These are phyloP conservation scores for Ceratocystis eucalypticola DNA, from an alignment of 2,329 filamentous ascomycete genomes.

Conservation along the genomic window DNA sequence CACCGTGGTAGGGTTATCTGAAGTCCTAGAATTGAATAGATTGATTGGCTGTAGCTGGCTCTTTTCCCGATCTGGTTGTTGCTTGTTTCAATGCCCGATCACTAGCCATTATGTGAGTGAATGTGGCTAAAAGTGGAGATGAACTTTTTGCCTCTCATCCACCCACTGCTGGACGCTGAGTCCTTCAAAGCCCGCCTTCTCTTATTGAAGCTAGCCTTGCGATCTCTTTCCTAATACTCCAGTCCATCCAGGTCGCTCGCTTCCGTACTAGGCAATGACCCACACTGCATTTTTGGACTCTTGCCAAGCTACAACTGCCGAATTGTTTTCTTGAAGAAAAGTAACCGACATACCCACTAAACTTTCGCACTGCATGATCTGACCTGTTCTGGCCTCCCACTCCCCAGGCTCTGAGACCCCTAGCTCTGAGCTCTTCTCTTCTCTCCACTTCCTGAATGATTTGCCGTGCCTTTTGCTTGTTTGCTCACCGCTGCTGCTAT, in stretches of 20 bases:
- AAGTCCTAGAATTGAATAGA: too few species aligned
- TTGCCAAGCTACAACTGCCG: background rate
- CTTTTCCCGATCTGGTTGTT: background rate
- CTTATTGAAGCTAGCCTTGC: too few species aligned
- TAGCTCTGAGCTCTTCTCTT: background rate
- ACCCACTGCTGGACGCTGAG: background rate
- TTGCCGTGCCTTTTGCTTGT: background rate
- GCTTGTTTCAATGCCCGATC: background rate
- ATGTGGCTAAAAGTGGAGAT: background rate
- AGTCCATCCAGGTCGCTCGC: background rate
- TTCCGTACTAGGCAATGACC: too few species aligned
- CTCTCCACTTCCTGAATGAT: background rate
- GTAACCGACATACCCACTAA: background rate
- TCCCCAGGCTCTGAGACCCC: background rate
- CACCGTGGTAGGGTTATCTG: too few species aligned
- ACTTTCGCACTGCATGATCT: background rate
- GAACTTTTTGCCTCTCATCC: background rate
- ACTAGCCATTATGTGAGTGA: background rate
- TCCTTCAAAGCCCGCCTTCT: background rate
- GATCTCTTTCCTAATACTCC: too few species aligned
- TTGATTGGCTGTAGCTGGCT: background rate
- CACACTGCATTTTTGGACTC: too few species aligned
- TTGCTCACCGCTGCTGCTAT: conserved; percentile 1
- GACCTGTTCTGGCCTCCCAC: background rate
- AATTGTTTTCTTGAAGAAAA: background rate